phyloP scores from a whole-genome alignment of 768 basidiomycete species.

The Mycena indigotica region DNA sequence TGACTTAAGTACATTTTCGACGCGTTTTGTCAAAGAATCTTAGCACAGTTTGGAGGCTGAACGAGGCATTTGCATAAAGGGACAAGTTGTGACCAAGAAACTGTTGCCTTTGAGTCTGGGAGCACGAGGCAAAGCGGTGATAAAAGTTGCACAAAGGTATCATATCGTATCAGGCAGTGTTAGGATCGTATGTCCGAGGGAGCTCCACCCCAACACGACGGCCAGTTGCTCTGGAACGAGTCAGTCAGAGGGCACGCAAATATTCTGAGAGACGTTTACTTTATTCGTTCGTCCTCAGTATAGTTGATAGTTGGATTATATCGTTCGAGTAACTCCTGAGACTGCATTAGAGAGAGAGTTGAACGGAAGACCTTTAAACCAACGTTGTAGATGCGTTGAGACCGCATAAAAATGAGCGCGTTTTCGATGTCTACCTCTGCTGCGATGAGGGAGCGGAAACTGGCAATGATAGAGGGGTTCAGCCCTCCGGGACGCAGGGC shows the following conservation, averaged over 20 bases:
- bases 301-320: constrained; percentile 88
- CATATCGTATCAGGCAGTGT: constrained; percentile 7
- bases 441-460: constrained; percentile 59
- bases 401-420: constrained; percentile 64
- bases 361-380: constrained; percentile 18
- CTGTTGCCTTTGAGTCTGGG: neutral
- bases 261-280: constrained; percentile 24
- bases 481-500: constrained; percentile 38
- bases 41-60: neutral
- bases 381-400: constrained; percentile 80
- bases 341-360: neutral
- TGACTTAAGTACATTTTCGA: constrained; percentile 2
- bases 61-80: constrained; percentile 6
- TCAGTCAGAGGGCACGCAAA: constrained; percentile 1
- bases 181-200: constrained; percentile 50
- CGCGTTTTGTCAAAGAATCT: neutral
- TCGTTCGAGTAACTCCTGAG: constrained; percentile 73
- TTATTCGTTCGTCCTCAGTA: constrained; percentile 75
- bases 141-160: neutral
- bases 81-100: neutral
- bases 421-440: constrained; percentile 54
- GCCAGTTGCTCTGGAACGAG: constrained; percentile 60
- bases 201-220: constrained; percentile 85
- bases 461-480: constrained; percentile 46
- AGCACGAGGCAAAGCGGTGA: constrained; percentile 3